phyloP scores from a whole-genome alignment of 257 asterid genomes.

The Catharanthus roseus region DNA sequence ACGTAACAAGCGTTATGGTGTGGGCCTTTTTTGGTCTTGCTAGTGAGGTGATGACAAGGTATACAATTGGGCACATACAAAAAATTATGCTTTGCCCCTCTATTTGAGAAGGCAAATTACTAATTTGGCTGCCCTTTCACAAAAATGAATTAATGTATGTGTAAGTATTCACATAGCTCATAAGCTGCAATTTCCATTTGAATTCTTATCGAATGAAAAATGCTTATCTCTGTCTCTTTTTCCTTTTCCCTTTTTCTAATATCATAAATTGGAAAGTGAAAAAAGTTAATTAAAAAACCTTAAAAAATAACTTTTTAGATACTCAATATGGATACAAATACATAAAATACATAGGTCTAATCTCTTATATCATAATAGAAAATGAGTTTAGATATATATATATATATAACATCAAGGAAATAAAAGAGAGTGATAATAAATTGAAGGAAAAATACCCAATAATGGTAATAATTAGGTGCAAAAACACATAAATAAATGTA shows the following conservation, averaged over 20 bases:
- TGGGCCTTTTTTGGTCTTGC: neutral
- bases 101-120: neutral
- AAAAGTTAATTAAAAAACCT: no score
- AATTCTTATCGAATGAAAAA: neutral
- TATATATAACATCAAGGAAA: no score
- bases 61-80: neutral
- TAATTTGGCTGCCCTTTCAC: neutral
- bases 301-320: neutral
- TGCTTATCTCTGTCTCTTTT: no score
- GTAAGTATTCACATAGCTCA: neutral
- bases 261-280: no score
- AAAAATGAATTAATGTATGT: neutral
- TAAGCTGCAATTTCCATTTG: neutral
- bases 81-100: constrained; percentile 3
- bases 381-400: no score
- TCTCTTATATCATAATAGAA: no score
- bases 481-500: neutral
- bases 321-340: neutral
- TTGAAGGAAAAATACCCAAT: no score
- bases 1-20: neutral
- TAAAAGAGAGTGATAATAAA: no score
- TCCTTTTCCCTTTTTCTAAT: no score
- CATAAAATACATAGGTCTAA: neutral
- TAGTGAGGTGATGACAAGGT: neutral
- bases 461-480: no score